Percentiles rank a stretch among this genome's conserved stretches.
These are phyloP conservation scores for Lichtheimia corymbifera DNA, from an alignment of 371 early-diverging fungal genomes.

Conservation along the genomic window DNA sequence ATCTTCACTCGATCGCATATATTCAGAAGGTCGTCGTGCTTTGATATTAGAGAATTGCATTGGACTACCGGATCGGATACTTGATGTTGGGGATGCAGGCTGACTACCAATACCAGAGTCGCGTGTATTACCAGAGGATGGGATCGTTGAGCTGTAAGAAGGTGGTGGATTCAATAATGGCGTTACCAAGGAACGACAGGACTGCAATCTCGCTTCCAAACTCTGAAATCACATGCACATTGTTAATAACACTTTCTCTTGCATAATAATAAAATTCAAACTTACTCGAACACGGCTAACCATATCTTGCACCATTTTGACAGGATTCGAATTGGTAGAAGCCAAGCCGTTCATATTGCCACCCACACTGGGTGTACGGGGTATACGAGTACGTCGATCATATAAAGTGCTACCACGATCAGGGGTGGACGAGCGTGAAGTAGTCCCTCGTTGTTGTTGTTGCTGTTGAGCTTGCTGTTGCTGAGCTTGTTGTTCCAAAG, in stretches of 20 bases:
- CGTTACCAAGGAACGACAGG: slow-evolving; percentile 67
- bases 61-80: slow-evolving; percentile 38
- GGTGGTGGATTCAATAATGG: slow-evolving; percentile 66
- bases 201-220: slow-evolving; percentile 66
- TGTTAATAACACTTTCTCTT: not conserved
- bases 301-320: slow-evolving; percentile 73
- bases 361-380: slow-evolving; percentile 26
- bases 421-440: slow-evolving; percentile 36
- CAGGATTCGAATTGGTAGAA: slow-evolving; percentile 53
- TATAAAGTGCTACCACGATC: slow-evolving; percentile 26
- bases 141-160: slow-evolving; percentile 45
- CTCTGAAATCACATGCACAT: slow-evolving; percentile 26
- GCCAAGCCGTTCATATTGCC: slow-evolving; percentile 13
- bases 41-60: slow-evolving; percentile 47
- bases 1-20: slow-evolving; percentile 25
- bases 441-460: slow-evolving; percentile 24
- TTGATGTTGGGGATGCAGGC: slow-evolving; percentile 32
- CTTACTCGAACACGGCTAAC: slow-evolving; percentile 71
- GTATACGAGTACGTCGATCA: slow-evolving; percentile 39
- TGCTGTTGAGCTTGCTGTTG: slow-evolving; percentile 19
- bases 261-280: not conserved
- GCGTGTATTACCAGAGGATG: slow-evolving; percentile 22
- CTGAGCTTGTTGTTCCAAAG: slow-evolving; percentile 8
- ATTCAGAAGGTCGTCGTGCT: slow-evolving; percentile 48
- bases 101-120: slow-evolving; percentile 15